These are phyloP conservation scores for Verbascum thapsus DNA, from an alignment of 257 asterid species.

Conservation along the genomic window DNA sequence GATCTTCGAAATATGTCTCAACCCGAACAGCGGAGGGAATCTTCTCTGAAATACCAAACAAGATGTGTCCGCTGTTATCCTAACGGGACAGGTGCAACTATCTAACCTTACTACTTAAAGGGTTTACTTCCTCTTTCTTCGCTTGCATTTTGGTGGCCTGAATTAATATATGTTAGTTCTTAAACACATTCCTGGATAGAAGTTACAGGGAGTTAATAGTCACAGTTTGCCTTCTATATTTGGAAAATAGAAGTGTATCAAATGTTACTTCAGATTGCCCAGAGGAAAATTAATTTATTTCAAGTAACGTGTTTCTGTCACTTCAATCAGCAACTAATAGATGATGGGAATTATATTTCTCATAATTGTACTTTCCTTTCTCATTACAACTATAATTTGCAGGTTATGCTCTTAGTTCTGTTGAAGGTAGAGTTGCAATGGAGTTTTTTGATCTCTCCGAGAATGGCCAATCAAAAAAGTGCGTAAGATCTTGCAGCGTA, in stretches of 20 bases:
- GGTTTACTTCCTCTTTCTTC: neutral
- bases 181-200: no score
- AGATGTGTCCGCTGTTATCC: constrained; percentile 94
- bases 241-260: neutral
- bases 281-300: neutral
- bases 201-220: no score
- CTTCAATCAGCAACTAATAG: neutral
- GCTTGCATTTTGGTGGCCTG: neutral
- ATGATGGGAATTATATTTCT: neutral
- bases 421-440: constrained; percentile 93
- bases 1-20: constrained; percentile 94
- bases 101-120: constrained; percentile 25
- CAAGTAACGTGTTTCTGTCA: constrained; percentile 11
- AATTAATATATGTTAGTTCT: constrained; percentile 4
- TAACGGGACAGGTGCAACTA: constrained; percentile 78
- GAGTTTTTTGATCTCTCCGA: constrained; percentile 86
- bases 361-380: constrained; percentile 16
- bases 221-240: constrained; percentile 1
- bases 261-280: neutral
- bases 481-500: constrained; percentile 25
- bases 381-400: constrained; percentile 38
- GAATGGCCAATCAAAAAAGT: constrained; percentile 81
- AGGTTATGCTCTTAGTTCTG: constrained; percentile 97
- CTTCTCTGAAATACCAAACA: constrained; percentile 92
- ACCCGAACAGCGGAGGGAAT: constrained; percentile 92